Conservation (phyloP, 2,329 filamentous ascomycete genomes). For the Magnaporthiopsis rhizophila region DNA sequence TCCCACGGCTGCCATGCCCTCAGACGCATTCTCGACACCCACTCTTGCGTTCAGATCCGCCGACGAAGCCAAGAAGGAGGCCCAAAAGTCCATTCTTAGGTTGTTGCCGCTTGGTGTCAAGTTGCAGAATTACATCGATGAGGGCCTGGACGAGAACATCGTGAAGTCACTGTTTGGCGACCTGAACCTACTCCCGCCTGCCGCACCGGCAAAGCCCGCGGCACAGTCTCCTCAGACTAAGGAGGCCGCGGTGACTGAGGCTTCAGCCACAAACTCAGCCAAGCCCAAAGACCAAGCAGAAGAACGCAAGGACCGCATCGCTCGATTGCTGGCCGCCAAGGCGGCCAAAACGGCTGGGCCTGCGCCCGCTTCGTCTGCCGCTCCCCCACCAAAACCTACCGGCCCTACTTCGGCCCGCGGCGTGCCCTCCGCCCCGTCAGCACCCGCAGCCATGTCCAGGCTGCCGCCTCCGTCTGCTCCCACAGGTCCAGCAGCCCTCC, state of each 20-base stretch:
- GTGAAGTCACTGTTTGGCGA: slow-evolving; percentile 60
- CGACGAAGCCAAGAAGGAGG: slow-evolving; percentile 44
- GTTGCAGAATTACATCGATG: slow-evolving; percentile 64
- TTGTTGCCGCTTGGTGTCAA: slow-evolving; percentile 60
- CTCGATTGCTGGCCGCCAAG: slow-evolving; percentile 67
- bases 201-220: background rate
- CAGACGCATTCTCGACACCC: background rate
- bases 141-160: slow-evolving; percentile 59
- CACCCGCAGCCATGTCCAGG: slow-evolving; percentile 3
- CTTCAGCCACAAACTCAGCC: background rate
- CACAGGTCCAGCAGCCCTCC: background rate
- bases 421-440: slow-evolving; percentile 3
- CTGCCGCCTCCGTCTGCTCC: slow-evolving; percentile 4
- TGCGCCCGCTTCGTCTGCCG: background rate
- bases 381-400: background rate
- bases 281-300: slow-evolving; percentile 25
- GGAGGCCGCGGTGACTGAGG: background rate
- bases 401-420: slow-evolving; percentile 8
- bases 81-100: slow-evolving; percentile 59
- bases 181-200: slow-evolving; percentile 42
- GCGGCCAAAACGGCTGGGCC: slow-evolving; percentile 29
- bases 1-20: background rate
- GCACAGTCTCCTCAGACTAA: background rate
- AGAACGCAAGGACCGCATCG: slow-evolving; percentile 69
- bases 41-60: slow-evolving; percentile 20